phyloP scores from a whole-genome alignment of 2,329 filamentous ascomycete species.

The Pyricularia grisea region DNA sequence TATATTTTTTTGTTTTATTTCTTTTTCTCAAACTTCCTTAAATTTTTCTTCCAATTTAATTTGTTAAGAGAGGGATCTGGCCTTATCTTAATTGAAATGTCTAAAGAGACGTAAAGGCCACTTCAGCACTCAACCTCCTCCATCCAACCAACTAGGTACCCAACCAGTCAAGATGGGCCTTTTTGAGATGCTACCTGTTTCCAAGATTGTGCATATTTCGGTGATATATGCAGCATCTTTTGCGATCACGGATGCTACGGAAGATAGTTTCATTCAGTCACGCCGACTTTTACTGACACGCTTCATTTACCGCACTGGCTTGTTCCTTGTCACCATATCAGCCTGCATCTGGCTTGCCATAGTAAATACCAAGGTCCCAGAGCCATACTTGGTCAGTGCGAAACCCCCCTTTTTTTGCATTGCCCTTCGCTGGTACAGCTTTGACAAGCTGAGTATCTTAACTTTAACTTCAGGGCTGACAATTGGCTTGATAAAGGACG shows the following conservation, averaged over 20 bases:
- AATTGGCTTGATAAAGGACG: slow-evolving; percentile 48
- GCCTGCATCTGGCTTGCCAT: slow-evolving; percentile 27
- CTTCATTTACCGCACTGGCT: neutral
- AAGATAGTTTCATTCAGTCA: neutral
- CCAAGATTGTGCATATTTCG: neutral
- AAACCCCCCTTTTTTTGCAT: neutral
- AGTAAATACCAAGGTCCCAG: slow-evolving; percentile 31
- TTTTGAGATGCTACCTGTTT: neutral
- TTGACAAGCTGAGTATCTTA: too few relatives aligned
- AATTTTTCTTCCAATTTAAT: neutral
- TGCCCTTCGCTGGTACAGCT: too few relatives aligned
- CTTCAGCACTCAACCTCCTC: neutral
- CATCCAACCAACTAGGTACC: neutral
- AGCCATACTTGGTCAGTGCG: slow-evolving; percentile 42
- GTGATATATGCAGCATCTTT: neutral
- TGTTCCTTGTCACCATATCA: slow-evolving; percentile 15
- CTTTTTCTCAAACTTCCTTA: neutral
- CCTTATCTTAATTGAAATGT: neutral
- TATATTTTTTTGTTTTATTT: neutral
- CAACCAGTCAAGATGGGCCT: neutral
- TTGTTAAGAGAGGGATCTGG: neutral
- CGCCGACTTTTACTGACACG: neutral
- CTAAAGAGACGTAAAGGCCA: neutral
- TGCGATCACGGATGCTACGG: neutral
- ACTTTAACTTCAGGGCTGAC: slow-evolving; percentile 1